phyloP scores from a whole-genome alignment of 1,284 basidiomycete species.

The Puccinia hordei region DNA sequence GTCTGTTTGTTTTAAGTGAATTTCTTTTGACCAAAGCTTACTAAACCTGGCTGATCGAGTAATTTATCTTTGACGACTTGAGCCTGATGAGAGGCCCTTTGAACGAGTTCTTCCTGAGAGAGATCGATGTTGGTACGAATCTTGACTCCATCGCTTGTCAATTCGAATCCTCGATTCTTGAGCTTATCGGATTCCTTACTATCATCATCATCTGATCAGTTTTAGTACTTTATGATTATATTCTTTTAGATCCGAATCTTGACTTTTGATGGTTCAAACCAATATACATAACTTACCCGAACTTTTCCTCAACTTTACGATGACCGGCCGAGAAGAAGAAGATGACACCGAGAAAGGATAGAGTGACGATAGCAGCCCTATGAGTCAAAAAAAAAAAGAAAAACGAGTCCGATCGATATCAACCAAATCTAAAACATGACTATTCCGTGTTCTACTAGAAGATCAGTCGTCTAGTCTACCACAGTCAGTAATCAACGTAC shows the following conservation, averaged over 20 bases:
- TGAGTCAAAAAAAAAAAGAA: not conserved
- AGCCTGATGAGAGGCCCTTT: conserved; percentile 43
- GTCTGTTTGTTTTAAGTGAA: conserved; percentile 10
- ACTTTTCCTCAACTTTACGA: conserved; percentile 26
- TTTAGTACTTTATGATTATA: too few species aligned
- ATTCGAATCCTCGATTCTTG: conserved; percentile 36
- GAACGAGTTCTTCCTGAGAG: conserved; percentile 39
- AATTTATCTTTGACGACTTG: conserved; percentile 33
- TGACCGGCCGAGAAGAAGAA: conserved; percentile 28
- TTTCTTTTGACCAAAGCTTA: conserved; percentile 36
- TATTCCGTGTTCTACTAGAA: too few species aligned
- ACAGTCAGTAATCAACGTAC: not conserved
- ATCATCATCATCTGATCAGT: too few species aligned
- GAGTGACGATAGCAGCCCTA: conserved; percentile 16
- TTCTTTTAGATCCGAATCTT: too few species aligned
- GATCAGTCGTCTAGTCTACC: too few species aligned
- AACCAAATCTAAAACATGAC: not conserved
- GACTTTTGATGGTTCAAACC: too few species aligned
- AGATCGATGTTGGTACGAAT: conserved; percentile 45
- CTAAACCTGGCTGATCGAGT: conserved; percentile 12
- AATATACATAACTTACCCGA: conserved; percentile 21
- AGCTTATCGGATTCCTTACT: conserved; percentile 42
- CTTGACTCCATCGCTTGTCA: conserved; percentile 24
- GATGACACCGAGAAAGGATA: not conserved
- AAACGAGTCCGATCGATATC: not conserved